Percentiles rank a stretch among this genome's conserved stretches.
Conservation (phyloP, 2,329 filamentous ascomycete species). For the Cladosporium austrohemisphaericum region DNA sequence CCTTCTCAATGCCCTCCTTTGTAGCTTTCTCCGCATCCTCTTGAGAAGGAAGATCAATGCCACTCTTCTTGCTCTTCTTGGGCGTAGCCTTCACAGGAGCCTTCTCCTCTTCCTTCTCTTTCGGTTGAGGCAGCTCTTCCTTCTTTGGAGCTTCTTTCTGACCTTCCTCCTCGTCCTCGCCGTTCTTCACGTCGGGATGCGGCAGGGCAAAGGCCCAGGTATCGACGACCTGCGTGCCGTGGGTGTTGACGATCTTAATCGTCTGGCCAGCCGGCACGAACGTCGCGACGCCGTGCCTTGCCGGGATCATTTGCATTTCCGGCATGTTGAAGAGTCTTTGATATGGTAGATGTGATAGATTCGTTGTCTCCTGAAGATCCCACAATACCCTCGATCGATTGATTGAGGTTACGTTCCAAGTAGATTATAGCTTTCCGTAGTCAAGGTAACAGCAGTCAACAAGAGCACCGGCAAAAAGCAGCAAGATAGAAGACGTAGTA, state of each 20-base stretch:
- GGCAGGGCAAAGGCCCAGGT: constrained; percentile 49
- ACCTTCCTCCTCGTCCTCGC: constrained; percentile 20
- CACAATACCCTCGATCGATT: too few species aligned
- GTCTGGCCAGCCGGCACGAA: constrained; percentile 47
- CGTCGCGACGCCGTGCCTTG: constrained; percentile 48
- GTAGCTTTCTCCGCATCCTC: constrained; percentile 35
- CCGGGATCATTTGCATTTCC: constrained; percentile 43
- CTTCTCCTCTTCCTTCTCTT: constrained; percentile 23
- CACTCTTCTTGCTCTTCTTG: constrained; percentile 28
- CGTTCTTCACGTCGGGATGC: constrained; percentile 37
- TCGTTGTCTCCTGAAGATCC: too few species aligned
- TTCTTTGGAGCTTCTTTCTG: constrained; percentile 23
- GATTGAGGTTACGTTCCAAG: too few species aligned
- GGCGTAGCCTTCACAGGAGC: constrained; percentile 19
- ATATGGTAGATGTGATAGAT: too few species aligned
- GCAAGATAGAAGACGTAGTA: too few species aligned
- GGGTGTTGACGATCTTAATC: constrained; percentile 50
- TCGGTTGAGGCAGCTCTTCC: constrained; percentile 19
- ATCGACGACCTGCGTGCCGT: constrained; percentile 48
- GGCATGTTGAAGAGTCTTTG: constrained; percentile 1
- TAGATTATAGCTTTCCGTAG: too few species aligned
- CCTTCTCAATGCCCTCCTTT: constrained; percentile 22
- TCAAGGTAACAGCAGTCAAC: too few species aligned
- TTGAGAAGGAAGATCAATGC: constrained; percentile 30
- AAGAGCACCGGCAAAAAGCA: too few species aligned